These are phyloP conservation scores for Blastobotrys malaysiensis DNA, from an alignment of 1,139 yeast genomes.

Conservation along the genomic window DNA sequence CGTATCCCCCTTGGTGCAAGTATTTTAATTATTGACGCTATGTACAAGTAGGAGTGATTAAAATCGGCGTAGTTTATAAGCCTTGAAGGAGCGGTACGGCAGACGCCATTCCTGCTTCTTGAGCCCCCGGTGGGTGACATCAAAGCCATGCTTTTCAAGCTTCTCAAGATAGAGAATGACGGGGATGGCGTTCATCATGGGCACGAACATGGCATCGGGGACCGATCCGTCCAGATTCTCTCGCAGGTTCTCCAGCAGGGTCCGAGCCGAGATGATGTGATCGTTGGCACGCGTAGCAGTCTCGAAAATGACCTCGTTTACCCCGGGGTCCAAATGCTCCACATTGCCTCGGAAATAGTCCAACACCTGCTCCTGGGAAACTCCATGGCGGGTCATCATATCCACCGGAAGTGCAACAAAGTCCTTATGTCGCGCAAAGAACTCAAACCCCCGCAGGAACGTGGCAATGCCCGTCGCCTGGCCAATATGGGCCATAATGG, in stretches of 20 bases:
- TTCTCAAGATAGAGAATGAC: constrained; percentile 54
- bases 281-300: constrained; percentile 76
- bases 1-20: too few relatives aligned
- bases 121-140: constrained; percentile 47
- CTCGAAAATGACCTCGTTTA: constrained; percentile 61
- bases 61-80: constrained; percentile 41
- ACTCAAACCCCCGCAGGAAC: constrained; percentile 56
- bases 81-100: constrained; percentile 59
- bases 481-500: constrained; percentile 76
- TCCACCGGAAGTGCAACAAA: constrained; percentile 56
- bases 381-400: constrained; percentile 45
- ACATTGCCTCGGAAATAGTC: constrained; percentile 6
- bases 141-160: constrained; percentile 61
- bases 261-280: constrained; percentile 64
- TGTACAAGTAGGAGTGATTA: too few relatives aligned
- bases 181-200: constrained; percentile 62
- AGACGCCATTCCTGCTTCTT: constrained; percentile 63
- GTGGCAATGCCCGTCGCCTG: constrained; percentile 74
- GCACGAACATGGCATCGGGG: constrained; percentile 65
- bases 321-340: constrained; percentile 30
- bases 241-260: constrained; percentile 42
- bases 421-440: constrained; percentile 49
- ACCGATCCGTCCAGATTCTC: constrained; percentile 34
- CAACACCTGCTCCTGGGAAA: constrained; percentile 59
- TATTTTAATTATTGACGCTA: too few relatives aligned